These are phyloP conservation scores for Clarireedia sp. DNA, from an alignment of 2,329 filamentous ascomycete species.

Conservation along the genomic window DNA sequence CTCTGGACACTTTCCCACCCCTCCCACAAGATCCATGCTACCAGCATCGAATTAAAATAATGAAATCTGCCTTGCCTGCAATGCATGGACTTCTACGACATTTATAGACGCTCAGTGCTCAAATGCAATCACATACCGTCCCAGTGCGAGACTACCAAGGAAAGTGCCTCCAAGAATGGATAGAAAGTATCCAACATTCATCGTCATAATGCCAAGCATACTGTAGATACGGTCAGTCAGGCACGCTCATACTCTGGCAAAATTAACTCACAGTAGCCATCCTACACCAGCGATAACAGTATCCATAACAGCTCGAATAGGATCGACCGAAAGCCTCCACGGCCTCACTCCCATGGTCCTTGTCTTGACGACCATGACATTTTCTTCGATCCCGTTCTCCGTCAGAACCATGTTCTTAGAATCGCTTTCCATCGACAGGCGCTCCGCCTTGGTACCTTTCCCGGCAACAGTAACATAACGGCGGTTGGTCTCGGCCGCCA, in stretches of 20 bases:
- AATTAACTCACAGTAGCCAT: conserved; percentile 71
- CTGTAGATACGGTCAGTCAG: conserved; percentile 37
- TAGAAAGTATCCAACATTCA: conserved; percentile 78
- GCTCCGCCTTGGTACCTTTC: conserved; percentile 35
- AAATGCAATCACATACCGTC: conserved; percentile 21
- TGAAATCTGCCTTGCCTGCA: conserved; percentile 11
- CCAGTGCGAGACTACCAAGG: conserved; percentile 63
- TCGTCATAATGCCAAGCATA: conserved; percentile 88
- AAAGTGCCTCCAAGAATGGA: conserved; percentile 75
- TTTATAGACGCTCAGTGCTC: conserved; percentile 15
- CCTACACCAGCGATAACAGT: conserved; percentile 67
- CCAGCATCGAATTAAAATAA: not conserved
- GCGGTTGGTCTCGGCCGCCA: conserved; percentile 62
- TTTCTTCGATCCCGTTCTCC: conserved; percentile 73
- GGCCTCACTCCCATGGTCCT: conserved; percentile 48
- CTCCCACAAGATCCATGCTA: not conserved
- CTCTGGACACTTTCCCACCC: not conserved
- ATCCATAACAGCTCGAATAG: conserved; percentile 63
- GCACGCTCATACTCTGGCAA: not conserved
- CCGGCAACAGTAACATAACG: conserved; percentile 69
- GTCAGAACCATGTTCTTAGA: conserved; percentile 60
- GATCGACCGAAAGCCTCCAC: conserved; percentile 75
- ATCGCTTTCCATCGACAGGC: conserved; percentile 36
- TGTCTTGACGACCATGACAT: conserved; percentile 63
- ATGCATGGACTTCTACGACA: not conserved